Evolutionary conservation across 2,329 filamentous ascomycete genomes (phyloP).

Genomic region (Thielaviopsis populi): DNA sequence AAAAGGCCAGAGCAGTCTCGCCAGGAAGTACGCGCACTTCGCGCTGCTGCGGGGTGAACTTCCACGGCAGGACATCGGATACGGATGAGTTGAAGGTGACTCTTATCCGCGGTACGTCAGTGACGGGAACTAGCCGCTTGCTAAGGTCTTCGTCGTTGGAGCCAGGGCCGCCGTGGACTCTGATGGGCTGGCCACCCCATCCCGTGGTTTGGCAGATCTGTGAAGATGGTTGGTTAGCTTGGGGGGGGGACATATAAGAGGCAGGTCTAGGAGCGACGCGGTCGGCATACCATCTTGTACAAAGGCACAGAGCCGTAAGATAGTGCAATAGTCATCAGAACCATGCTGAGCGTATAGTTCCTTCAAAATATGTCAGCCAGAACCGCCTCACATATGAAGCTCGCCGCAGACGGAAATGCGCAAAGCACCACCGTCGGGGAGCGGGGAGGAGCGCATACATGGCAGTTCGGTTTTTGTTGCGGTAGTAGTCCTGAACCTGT

Average conservation of each 20-base stretch:
- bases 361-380: constrained; percentile 25
- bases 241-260: neutral
- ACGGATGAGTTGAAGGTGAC: constrained; percentile 95
- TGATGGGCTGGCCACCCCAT: constrained; percentile 86
- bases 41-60: constrained; percentile 90
- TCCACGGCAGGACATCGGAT: constrained; percentile 91
- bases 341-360: constrained; percentile 62
- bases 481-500: constrained; percentile 47
- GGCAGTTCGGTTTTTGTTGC: constrained; percentile 50
- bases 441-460: constrained; percentile 24
- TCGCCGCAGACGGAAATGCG: neutral
- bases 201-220: constrained; percentile 78
- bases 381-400: neutral
- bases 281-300: constrained; percentile 61
- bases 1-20: constrained; percentile 93
- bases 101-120: constrained; percentile 65
- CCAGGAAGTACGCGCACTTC: constrained; percentile 91
- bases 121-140: constrained; percentile 64
- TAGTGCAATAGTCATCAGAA: constrained; percentile 63
- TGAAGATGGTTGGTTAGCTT: constrained; percentile 15
- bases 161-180: constrained; percentile 47
- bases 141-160: constrained; percentile 49
- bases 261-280: neutral
- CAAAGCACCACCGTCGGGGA: neutral
- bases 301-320: constrained; percentile 73